These are phyloP conservation scores for Paecilomyces sp. DNA, from an alignment of 2,329 filamentous ascomycete genomes.

Conservation along the genomic window DNA sequence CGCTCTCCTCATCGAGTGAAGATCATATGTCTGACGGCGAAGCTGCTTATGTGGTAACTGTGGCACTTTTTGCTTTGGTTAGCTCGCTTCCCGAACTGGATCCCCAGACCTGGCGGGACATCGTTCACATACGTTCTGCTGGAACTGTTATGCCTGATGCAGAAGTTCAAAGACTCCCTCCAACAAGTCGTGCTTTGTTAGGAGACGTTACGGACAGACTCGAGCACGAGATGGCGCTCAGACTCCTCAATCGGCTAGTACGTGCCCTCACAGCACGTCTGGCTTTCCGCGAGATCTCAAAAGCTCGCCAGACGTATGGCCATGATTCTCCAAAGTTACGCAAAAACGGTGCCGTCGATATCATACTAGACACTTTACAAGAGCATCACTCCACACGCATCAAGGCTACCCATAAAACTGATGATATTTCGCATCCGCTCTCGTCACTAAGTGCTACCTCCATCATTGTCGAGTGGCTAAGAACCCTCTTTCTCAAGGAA, in stretches of 20 bases:
- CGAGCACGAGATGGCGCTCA: constrained; percentile 46
- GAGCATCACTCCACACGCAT: constrained; percentile 17
- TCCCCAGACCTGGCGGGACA: constrained; percentile 26
- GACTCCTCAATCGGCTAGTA: constrained; percentile 43
- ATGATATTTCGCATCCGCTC: constrained; percentile 4
- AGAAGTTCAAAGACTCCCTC: constrained; percentile 26
- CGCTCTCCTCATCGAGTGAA: constrained; percentile 19
- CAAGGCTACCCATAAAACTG: constrained; percentile 1
- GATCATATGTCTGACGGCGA: constrained; percentile 30
- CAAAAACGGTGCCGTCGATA: constrained; percentile 25
- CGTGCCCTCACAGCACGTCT: constrained; percentile 43
- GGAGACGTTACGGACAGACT: constrained; percentile 36
- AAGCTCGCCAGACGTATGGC: constrained; percentile 22
- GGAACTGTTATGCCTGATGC: constrained; percentile 31
- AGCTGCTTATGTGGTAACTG: constrained; percentile 31
- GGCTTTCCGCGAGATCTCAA: constrained; percentile 44
- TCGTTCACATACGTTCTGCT: constrained; percentile 36
- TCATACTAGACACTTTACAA: constrained; percentile 27
- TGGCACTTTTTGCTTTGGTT: constrained; percentile 31
- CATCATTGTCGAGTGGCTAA: constrained; percentile 37
- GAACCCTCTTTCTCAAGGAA: constrained; percentile 66
- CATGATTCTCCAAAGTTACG: constrained; percentile 21
- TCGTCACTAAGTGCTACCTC: constrained; percentile 20
- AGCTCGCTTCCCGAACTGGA: constrained; percentile 31
- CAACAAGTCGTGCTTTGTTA: constrained; percentile 20